phyloP scores from a whole-genome alignment of 495 filamentous ascomycete genomes.

The Talaromyces stipitatus region DNA sequence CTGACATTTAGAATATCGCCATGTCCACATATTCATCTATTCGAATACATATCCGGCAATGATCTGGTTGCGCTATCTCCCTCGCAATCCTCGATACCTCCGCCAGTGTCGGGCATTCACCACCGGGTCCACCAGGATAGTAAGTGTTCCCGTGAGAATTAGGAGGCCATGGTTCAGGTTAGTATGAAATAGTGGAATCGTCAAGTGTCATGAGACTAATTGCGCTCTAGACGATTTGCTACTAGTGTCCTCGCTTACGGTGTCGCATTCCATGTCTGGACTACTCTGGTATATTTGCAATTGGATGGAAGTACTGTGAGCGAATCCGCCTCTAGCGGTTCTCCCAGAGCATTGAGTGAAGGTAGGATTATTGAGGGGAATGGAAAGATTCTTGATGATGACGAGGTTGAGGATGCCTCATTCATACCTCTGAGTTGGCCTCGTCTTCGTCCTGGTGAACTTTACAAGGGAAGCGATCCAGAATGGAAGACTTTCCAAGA shows the following conservation, averaged over 20 bases:
- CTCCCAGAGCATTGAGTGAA: neutral
- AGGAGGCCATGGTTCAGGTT: slow-evolving; percentile 34
- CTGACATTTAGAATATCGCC: neutral
- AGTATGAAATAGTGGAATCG: neutral
- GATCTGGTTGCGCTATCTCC: slow-evolving; percentile 26
- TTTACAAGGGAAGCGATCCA: slow-evolving; percentile 55
- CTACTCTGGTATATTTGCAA: slow-evolving; percentile 29
- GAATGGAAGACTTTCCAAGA: slow-evolving; percentile 64
- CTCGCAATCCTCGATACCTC: slow-evolving; percentile 21
- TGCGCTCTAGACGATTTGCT: slow-evolving; percentile 19
- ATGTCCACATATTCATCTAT: slow-evolving; percentile 8
- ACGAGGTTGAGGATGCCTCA: slow-evolving; percentile 29
- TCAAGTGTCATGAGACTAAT: slow-evolving; percentile 4
- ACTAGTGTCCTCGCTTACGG: slow-evolving; percentile 26
- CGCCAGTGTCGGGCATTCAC: slow-evolving; percentile 14
- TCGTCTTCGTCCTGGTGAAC: slow-evolving; percentile 38
- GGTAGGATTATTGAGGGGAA: slow-evolving; percentile 13
- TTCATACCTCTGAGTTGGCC: slow-evolving; percentile 61
- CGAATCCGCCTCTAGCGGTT: slow-evolving; percentile 7
- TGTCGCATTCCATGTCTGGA: slow-evolving; percentile 32
- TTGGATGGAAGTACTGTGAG: slow-evolving; percentile 27
- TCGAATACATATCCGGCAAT: slow-evolving; percentile 23
- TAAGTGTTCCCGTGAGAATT: slow-evolving; percentile 29
- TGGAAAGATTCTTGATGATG: slow-evolving; percentile 15
- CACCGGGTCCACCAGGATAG: slow-evolving; percentile 5